Percentiles rank a stretch among this genome's conserved stretches.
phyloP scores from a whole-genome alignment of 2,329 filamentous ascomycete genomes.

The Bimuria novae-zelandiae region DNA sequence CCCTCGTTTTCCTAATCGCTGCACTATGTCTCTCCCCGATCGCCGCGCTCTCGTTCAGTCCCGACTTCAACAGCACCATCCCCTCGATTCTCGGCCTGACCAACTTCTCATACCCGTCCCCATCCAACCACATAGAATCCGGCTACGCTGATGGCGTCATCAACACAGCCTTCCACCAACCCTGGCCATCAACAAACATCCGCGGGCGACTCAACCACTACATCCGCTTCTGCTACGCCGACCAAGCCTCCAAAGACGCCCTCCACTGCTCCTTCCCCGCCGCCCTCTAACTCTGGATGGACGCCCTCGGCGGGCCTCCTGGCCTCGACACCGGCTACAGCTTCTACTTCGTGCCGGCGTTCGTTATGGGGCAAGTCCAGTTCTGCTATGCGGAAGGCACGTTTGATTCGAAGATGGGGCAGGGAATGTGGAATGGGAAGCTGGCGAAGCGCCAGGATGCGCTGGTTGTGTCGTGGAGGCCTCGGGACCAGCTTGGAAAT shows the following conservation, averaged over 20 bases:
- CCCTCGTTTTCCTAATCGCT: too few relatives aligned
- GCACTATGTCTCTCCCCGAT: too few relatives aligned
- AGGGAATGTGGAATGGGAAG: background rate
- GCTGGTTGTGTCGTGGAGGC: slow-evolving; percentile 1
- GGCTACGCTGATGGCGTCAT: slow-evolving; percentile 1
- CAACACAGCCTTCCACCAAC: slow-evolving; percentile 2
- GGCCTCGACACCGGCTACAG: background rate
- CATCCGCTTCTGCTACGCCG: background rate
- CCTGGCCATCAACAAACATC: background rate
- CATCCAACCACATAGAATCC: background rate
- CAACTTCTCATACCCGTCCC: background rate
- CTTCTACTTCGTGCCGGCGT: background rate
- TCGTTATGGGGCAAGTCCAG: background rate
- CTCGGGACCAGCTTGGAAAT: background rate
- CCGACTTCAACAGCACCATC: slow-evolving; percentile 1
- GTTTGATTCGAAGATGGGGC: background rate
- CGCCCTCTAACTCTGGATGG: background rate
- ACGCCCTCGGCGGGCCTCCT: background rate
- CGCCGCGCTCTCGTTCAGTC: too few relatives aligned
- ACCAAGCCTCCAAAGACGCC: slow-evolving; percentile 2
- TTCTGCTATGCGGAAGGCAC: background rate
- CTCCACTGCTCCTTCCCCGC: background rate
- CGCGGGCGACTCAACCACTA: background rate
- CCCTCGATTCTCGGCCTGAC: slow-evolving; percentile 2
- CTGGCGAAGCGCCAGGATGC: background rate